phyloP scores from a whole-genome alignment of 1,284 basidiomycete genomes.

The Ceratobasidium sp. region DNA sequence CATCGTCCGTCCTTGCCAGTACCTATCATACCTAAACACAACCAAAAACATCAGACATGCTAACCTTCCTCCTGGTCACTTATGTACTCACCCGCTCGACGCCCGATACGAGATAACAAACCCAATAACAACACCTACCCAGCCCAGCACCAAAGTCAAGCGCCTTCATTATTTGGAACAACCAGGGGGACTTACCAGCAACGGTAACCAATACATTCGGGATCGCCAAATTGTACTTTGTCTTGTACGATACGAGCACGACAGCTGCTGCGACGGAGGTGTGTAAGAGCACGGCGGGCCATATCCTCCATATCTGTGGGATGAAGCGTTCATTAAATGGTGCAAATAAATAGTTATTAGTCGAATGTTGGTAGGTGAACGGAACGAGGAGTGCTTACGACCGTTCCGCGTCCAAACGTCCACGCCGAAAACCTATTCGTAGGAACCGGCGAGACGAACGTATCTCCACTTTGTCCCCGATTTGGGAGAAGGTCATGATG shows the following conservation, averaged over 20 bases:
- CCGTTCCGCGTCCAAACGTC: conserved; percentile 73
- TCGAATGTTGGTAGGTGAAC: conserved; percentile 36
- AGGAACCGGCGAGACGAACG: conserved; percentile 30
- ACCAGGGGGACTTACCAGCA: conserved; percentile 1
- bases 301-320: conserved; percentile 72
- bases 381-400: conserved; percentile 57
- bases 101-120: conserved; percentile 79
- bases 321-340: neutral
- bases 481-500: conserved; percentile 26
- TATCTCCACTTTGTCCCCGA: conserved; percentile 32
- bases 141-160: too few relatives aligned
- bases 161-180: conserved; percentile 23
- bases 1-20: conserved; percentile 71
- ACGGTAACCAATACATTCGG: conserved; percentile 56
- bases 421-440: conserved; percentile 55
- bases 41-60: neutral
- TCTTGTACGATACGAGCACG: conserved; percentile 63
- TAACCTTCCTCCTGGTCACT: neutral
- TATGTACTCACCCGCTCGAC: conserved; percentile 64
- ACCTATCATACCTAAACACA: conserved; percentile 53
- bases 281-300: conserved; percentile 74
- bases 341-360: conserved; percentile 42
- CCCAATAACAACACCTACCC: conserved; percentile 73
- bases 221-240: conserved; percentile 62
- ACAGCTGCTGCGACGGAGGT: conserved; percentile 70